These are phyloP conservation scores for Diaporthe caulivora DNA, from an alignment of 2,329 filamentous ascomycete species.

Conservation along the genomic window DNA sequence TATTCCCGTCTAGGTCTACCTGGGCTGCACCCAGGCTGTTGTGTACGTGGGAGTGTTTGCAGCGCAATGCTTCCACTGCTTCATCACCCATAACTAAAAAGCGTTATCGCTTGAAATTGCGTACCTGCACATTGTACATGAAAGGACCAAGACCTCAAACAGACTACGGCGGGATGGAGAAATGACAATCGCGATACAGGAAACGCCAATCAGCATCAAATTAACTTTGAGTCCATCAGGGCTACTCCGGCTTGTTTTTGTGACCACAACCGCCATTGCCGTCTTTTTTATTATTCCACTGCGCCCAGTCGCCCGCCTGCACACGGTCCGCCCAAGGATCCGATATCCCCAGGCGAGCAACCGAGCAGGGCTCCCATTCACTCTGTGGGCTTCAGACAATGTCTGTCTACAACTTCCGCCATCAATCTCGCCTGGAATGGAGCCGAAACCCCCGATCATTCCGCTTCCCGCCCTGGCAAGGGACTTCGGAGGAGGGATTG, in stretches of 20 bases:
- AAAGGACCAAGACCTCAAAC: slow-evolving; percentile 31
- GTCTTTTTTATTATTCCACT: slow-evolving; percentile 2
- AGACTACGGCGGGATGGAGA: slow-evolving; percentile 24
- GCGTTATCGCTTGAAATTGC: slow-evolving; percentile 28
- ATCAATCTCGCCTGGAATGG: slow-evolving; percentile 32
- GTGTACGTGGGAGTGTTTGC: not conserved
- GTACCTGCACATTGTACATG: slow-evolving; percentile 18
- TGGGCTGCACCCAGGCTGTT: not conserved
- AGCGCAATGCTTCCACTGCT: slow-evolving; percentile 16
- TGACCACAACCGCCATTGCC: slow-evolving; percentile 30
- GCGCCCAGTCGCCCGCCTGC: slow-evolving; percentile 5
- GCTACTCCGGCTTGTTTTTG: slow-evolving; percentile 19
- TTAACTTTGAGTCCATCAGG: slow-evolving; percentile 21
- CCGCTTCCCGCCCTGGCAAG: slow-evolving; percentile 25
- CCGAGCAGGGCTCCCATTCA: not conserved
- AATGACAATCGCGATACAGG: slow-evolving; percentile 25
- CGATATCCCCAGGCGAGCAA: not conserved
- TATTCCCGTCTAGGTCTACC: not conserved
- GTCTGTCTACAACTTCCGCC: slow-evolving; percentile 15
- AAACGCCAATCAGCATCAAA: slow-evolving; percentile 30
- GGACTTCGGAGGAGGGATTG: slow-evolving; percentile 5
- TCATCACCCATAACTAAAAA: slow-evolving; percentile 12
- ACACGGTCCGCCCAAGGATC: slow-evolving; percentile 23
- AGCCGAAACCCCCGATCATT: slow-evolving; percentile 28
- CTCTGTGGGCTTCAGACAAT: not conserved